Conservation (phyloP, 768 basidiomycete species). For the Rhodocollybia butyracea region DNA sequence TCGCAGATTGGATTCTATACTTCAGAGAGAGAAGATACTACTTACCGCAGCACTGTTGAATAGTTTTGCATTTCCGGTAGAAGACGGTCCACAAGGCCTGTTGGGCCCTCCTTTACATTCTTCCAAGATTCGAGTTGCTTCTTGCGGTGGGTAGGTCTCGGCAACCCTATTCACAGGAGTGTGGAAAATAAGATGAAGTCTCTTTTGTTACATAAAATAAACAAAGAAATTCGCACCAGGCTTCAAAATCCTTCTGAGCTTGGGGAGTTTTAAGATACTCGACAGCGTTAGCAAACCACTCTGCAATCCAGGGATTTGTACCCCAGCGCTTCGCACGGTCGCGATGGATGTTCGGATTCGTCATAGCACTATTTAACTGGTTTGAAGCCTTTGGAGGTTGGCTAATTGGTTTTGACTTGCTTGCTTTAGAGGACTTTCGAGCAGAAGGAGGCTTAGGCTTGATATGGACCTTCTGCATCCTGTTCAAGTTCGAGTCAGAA, state of each 20-base stretch:
- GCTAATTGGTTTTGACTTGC: neutral
- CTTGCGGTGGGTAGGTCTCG: neutral
- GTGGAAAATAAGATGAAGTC: no score
- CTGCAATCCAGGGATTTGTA: conserved; percentile 4
- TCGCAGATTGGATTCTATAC: neutral
- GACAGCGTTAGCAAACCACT: conserved; percentile 12
- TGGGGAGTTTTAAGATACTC: neutral
- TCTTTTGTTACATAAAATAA: no score
- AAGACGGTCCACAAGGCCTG: neutral
- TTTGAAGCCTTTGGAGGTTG: neutral
- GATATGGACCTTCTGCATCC: neutral
- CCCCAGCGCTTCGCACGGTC: conserved; percentile 6
- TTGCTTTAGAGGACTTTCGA: neutral
- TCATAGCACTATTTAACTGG: neutral
- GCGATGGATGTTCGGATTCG: neutral
- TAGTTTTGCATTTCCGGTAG: neutral
- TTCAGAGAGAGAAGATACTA: neutral
- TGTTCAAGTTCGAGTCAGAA: no score
- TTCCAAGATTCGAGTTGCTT: neutral
- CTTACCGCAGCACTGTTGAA: neutral
- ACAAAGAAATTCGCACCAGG: neutral
- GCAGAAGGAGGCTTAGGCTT: neutral
- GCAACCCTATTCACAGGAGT: no score
- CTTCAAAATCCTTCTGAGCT: neutral
- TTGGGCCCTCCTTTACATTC: neutral